Evolutionary conservation across 208 protist genomes (phyloP), one percentile per base, ranked within the genome.

Genomic region (Wallacemonas sp.): DNA sequence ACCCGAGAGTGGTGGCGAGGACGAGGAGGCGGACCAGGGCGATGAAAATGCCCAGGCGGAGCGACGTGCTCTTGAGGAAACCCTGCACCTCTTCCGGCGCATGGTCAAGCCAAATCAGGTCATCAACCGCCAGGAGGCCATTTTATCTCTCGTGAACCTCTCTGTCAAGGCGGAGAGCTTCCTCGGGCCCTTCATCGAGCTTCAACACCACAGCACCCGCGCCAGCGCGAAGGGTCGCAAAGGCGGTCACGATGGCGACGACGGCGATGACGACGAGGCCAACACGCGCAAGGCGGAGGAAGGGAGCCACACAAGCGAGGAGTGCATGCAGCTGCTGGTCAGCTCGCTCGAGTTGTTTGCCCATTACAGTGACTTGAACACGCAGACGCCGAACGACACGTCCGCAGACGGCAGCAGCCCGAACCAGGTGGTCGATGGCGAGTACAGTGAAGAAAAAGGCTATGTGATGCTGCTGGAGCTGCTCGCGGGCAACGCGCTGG

Each of bases 101-200:
- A 67, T 96, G 67, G 79, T 93, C 66, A 96, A 96, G 74, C 85
- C 90, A 9, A 94, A 94, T 65, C 86, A 96, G 62, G 80, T 96
- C 17, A 80, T 94, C 72, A 96, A 96, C 62, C 82, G 90, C 17
- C 90, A 96, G 66, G 90, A 94, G 74, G 54, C 69, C 28, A 77
- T 96, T 49, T 72, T 96, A 65, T 55, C 92, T 26, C 61, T 93
- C 11, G 77, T 96, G 41, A 91, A 87, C 64, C 75, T 79, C 41
- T 90, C 85, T 12, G 70, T 96, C 21, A 96, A 96, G 72, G 86
- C 87, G n/a, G 86, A 93, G 64, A 59, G 68, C 41, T 96, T 96
- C 61, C 61, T 96, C 5, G 68, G 76, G 38, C 84, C 82, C 1
- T 96, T 96, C 59, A 82, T 96, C 24, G 76, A 77, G n/a, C 75